phyloP scores from a whole-genome alignment of 2,329 filamentous ascomycete genomes.

The Macrophomina tecta region DNA sequence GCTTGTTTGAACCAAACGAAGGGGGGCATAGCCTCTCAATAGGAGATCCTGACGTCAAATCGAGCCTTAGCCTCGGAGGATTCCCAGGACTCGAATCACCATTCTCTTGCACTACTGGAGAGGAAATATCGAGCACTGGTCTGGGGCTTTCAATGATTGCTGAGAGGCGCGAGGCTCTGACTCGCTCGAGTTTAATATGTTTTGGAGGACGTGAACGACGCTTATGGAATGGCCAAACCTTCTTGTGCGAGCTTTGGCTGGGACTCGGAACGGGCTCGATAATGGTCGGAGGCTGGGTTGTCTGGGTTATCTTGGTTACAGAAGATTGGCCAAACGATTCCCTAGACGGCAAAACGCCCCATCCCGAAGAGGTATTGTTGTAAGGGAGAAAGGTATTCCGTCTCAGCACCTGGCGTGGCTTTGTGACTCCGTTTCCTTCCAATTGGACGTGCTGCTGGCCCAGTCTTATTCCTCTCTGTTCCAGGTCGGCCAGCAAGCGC shows the following conservation, averaged over 20 bases:
- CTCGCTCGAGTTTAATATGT: constrained; percentile 25
- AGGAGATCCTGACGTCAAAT: not conserved
- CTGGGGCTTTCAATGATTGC: constrained; percentile 29
- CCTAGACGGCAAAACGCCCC: constrained; percentile 47
- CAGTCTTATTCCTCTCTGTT: constrained; percentile 40
- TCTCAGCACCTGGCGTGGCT: constrained; percentile 41
- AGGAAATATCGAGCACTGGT: constrained; percentile 12
- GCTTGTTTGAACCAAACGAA: constrained; percentile 1
- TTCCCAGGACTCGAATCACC: not conserved
- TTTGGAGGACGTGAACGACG: constrained; percentile 18
- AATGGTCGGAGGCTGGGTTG: constrained; percentile 6
- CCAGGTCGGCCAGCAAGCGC: constrained; percentile 40
- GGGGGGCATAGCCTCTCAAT: constrained; percentile 8
- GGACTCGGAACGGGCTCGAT: not conserved
- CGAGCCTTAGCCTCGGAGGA: not conserved
- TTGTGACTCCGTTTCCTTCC: constrained; percentile 32
- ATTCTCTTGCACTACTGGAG: not conserved
- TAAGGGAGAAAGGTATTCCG: constrained; percentile 43
- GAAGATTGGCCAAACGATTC: constrained; percentile 29
- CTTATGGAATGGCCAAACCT: constrained; percentile 21
- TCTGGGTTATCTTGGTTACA: not conserved
- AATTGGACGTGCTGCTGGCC: constrained; percentile 32
- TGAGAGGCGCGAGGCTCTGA: constrained; percentile 34
- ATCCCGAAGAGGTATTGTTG: constrained; percentile 44
- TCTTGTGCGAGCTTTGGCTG: not conserved